Conservation (phyloP, 2,329 filamentous ascomycete species). For the Aureobasidium subglaciale region DNA sequence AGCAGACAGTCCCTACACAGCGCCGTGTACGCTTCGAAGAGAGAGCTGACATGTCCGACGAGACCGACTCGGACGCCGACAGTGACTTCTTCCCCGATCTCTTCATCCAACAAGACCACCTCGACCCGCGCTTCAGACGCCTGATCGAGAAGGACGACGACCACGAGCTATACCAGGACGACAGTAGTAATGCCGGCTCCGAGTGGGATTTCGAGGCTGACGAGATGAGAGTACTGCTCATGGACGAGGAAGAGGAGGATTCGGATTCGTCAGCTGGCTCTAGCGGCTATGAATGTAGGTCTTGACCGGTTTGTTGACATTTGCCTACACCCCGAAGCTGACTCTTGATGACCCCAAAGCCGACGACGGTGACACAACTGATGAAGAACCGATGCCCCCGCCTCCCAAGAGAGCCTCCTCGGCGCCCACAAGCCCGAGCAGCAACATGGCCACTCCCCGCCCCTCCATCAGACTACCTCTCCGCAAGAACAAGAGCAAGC, state of each 20-base stretch:
- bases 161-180: slow-evolving; percentile 21
- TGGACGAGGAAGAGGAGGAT: slow-evolving; percentile 27
- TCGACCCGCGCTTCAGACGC: slow-evolving; percentile 19
- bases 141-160: slow-evolving; percentile 23
- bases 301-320: slow-evolving; percentile 1
- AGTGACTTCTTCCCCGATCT: slow-evolving; percentile 30
- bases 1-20: slow-evolving; percentile 22
- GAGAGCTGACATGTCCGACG: slow-evolving; percentile 22
- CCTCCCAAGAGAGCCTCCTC: slow-evolving; percentile 12
- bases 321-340: slow-evolving; percentile 16
- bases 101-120: slow-evolving; percentile 25
- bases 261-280: slow-evolving; percentile 24
- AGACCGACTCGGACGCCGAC: slow-evolving; percentile 27
- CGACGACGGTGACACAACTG: slow-evolving; percentile 31
- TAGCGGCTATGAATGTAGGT: slow-evolving; percentile 29
- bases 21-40: slow-evolving; percentile 32
- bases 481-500: slow-evolving; percentile 16
- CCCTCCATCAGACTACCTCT: slow-evolving; percentile 4
- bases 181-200: slow-evolving; percentile 26
- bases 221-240: slow-evolving; percentile 23
- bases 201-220: slow-evolving; percentile 31
- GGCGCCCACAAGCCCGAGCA: slow-evolving; percentile 10
- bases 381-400: slow-evolving; percentile 21
- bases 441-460: slow-evolving; percentile 8
- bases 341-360: slow-evolving; percentile 23